Base-by-base conservation (phyloP, 2,329 filamentous ascomycete species). In the Fusarium albidum region DNA sequence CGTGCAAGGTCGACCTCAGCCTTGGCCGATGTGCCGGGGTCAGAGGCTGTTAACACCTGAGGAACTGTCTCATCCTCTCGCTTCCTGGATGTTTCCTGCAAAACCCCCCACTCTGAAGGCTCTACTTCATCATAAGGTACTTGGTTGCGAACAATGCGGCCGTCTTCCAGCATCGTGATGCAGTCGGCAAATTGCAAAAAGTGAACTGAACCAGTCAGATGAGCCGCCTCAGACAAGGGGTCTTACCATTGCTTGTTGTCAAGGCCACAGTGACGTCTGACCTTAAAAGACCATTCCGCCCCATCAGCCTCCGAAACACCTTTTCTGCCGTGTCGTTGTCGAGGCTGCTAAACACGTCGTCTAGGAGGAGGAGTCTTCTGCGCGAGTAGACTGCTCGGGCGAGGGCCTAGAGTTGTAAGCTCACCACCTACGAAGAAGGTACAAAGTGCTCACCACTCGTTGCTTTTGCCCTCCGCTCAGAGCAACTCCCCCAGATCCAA, bases 341-440 rank as follows among this genome's bases (percentile, higher is more conserved):
- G 3, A 82, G 68, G 1, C 73, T 75, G 40, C 77, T 77, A 29
- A 82, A 74, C 0, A 73, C 65, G 44, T 82, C 79, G 49, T 83
- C 80, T 1, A 82, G 61, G 4, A 83, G 27, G 1, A 79, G 14
- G 1, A 80, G 64, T 2, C 71, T 61, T 7, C 63, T 68, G 9
- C 69, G 57, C 1, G 75, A 69, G 51, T 79, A 83, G 0, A 82
- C 63, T 2, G 79, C 79, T 13, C 80, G 70, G 4, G 80, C 79
- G 2, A 82, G 63, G 3, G 76, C 72, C 68, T 77, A 11, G 3
- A 18, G 3, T 17, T 1, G 26, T 46, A 21, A 48, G 44, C n/a
- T n/a, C n/a, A n/a, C n/a, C n/a, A n/a, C n/a, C n/a, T n/a, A n/a
- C n/a, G n/a, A n/a, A n/a, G n/a, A n/a, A n/a, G n/a, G n/a, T n/a